These are phyloP conservation scores for Pelargonium fulgidum DNA, from an alignment of 441 rosid species.

Conservation along the genomic window DNA sequence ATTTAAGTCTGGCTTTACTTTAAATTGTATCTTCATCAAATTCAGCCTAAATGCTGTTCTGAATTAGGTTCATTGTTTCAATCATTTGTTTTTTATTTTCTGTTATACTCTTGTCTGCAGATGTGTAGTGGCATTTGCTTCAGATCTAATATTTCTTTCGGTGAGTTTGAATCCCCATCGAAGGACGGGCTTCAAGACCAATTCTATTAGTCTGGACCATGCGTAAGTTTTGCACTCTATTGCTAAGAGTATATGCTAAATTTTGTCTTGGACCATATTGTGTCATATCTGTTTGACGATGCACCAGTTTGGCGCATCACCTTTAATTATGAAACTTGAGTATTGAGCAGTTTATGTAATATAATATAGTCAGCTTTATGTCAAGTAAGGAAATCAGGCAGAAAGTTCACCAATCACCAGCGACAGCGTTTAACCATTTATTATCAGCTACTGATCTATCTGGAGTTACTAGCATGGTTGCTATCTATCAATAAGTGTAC, in stretches of 20 bases:
- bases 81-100: constrained; percentile 6
- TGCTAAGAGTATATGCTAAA: too few species aligned
- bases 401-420: background rate
- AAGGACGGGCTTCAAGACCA: constrained; percentile 44
- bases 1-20: background rate
- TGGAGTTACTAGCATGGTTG: background rate
- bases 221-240: constrained; percentile 45
- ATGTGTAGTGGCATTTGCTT: constrained; percentile 85
- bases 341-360: too few species aligned
- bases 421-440: too few species aligned
- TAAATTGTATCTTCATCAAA: background rate
- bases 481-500: background rate
- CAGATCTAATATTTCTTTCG: constrained; percentile 71
- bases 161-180: constrained; percentile 91
- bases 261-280: too few species aligned
- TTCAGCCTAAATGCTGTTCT: background rate
- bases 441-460: background rate
- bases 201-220: constrained; percentile 82
- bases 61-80: background rate
- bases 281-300: too few species aligned
- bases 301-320: too few species aligned
- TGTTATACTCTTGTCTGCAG: constrained; percentile 36
- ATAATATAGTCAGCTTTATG: background rate
- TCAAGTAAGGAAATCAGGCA: background rate
- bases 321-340: too few species aligned